Evolutionary conservation across 106 monocot genomes (phyloP).

Genomic region (Alisma plantagoaquatica): DNA sequence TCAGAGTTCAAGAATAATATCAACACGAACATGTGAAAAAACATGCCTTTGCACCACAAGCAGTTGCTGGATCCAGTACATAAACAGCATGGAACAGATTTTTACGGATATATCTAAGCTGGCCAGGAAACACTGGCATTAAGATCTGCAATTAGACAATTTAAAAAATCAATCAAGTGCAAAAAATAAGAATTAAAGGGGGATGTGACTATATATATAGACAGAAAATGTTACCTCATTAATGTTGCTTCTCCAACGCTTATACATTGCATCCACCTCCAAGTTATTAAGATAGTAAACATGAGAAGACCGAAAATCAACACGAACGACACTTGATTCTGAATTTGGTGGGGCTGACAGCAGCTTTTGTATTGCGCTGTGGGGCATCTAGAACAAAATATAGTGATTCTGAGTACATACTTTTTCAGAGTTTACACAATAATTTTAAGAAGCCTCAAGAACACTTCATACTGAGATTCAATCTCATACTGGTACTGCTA

Average conservation of each 20-base stretch:
- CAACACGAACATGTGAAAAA: constrained; percentile 4
- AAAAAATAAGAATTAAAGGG: neutral
- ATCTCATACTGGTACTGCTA: no score
- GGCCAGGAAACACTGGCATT: constrained; percentile 94
- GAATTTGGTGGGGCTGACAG: constrained; percentile 65
- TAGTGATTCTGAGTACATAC: no score
- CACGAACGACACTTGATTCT: constrained; percentile 61
- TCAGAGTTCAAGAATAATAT: no score
- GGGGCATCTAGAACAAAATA: constrained; percentile 77
- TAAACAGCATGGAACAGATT: constrained; percentile 92
- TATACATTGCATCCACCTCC: constrained; percentile 92
- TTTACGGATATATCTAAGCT: constrained; percentile 95
- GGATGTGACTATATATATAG: neutral
- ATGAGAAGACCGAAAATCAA: constrained; percentile 85
- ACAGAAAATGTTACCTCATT: constrained; percentile 59
- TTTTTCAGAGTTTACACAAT: no score
- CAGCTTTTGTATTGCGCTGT: constrained; percentile 56
- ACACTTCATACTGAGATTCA: no score
- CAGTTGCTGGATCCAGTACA: constrained; percentile 81
- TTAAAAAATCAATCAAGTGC: constrained; percentile 9
- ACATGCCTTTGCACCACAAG: constrained; percentile 72
- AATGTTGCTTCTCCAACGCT: constrained; percentile 77
- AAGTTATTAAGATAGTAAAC: constrained; percentile 92
- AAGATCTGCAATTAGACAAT: constrained; percentile 66
- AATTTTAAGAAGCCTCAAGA: no score